Percentiles rank a stretch among this genome's conserved stretches.
Evolutionary conservation across 2,329 filamentous ascomycete genomes (phyloP).

Genomic region (Graphiopsis chlorocephala): DNA sequence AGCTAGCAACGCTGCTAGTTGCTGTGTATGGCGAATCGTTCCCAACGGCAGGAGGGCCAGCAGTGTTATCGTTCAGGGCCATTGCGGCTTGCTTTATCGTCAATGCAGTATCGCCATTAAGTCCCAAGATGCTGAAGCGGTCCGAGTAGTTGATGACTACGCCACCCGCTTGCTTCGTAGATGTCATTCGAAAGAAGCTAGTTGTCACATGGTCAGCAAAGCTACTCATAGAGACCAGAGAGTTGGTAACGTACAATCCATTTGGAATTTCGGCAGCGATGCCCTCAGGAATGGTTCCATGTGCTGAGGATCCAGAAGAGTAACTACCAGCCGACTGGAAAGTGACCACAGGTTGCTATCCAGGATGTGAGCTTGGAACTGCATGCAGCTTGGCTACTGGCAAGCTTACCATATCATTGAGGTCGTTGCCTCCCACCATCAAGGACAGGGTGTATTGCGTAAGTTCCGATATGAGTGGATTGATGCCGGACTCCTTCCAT

Average conservation of each 20-base stretch:
- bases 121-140: slow-evolving; percentile 63
- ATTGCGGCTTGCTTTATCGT: slow-evolving; percentile 37
- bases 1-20: background rate
- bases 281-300: slow-evolving; percentile 21
- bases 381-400: background rate
- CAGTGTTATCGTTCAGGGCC: slow-evolving; percentile 38
- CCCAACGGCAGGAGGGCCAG: slow-evolving; percentile 38
- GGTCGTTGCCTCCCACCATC: slow-evolving; percentile 57
- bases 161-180: slow-evolving; percentile 52
- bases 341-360: slow-evolving; percentile 5
- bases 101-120: slow-evolving; percentile 59
- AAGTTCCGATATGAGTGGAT: slow-evolving; percentile 51
- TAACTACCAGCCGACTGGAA: background rate
- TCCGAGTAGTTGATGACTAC: slow-evolving; percentile 59
- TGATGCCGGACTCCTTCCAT: slow-evolving; percentile 56
- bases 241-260: slow-evolving; percentile 51
- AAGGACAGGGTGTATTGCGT: slow-evolving; percentile 58
- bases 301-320: background rate
- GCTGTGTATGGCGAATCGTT: slow-evolving; percentile 19
- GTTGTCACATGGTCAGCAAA: slow-evolving; percentile 18
- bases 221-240: background rate
- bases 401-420: slow-evolving; percentile 7
- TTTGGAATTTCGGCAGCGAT: slow-evolving; percentile 42
- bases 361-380: background rate
- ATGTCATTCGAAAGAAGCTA: slow-evolving; percentile 60